Evolutionary conservation across 1,284 basidiomycete genomes (phyloP), one percentile per base, ranked within the genome.

Genomic region (Cystobasidium sp.): DNA sequence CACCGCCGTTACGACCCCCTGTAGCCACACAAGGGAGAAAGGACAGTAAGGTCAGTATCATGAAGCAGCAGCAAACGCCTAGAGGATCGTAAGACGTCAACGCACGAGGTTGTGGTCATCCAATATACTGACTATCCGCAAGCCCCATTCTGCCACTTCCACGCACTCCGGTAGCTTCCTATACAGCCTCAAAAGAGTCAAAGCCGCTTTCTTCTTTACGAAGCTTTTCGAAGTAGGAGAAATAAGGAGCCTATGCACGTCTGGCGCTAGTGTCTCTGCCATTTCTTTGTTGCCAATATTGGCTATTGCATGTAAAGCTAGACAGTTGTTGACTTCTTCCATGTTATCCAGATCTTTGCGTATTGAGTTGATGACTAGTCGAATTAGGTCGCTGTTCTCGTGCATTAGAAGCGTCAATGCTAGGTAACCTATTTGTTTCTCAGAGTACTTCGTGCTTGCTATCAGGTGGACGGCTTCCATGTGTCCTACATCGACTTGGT

Each of bases 391-490:
- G 49, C 94, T 97, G 82, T 97, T 94, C 84, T 99, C 96, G 84
- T 98, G 94, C 93, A 99, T 96, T 66, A 99, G 86, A 63, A 99
- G 84, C 3, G 97, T 99, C 31, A 99, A 90, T 12, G 97, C 97
- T 56, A 99, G 89, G 83, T 99, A 99, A 49, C 97, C 96, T 78
- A 99, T 99, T 84, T 99, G 97, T 84, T 99, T 99, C 85, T 99
- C 97, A 79, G 92, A 94, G 83, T 99, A 99, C 81, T 97, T 98
- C 58, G 88, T 85, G 81, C 93, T 95, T 49, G 95, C 91, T 79
- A 99, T 97, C 78, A 99, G 87, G 83, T 99, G 97, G 79, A 99
- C 92, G 14, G 97, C 96, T 81, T 99, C 96, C 94, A 99, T 97
- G 83, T 99, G 96, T 6, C 97, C 97, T 46, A 99, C 88, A 81